These are phyloP conservation scores for Boletus subcaerulescens DNA, from an alignment of 768 basidiomycete genomes.

Conservation along the genomic window DNA sequence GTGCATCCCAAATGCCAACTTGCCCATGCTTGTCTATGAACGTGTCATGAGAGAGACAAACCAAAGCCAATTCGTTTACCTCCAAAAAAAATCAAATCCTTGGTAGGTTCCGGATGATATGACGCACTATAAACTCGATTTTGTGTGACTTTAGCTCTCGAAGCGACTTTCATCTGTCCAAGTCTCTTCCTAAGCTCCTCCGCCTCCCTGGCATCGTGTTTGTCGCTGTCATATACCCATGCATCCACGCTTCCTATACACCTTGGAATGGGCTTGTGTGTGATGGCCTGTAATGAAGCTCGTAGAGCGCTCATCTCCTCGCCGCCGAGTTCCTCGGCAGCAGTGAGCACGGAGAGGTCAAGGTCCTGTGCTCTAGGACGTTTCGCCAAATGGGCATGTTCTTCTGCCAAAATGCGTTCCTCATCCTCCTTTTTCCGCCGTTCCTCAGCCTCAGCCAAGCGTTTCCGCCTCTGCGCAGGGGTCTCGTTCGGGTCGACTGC, in stretches of 20 bases:
- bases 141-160: slow-evolving; percentile 77
- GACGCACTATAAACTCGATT: slow-evolving; percentile 73
- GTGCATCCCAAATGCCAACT: slow-evolving; percentile 85
- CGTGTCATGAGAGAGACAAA: background rate
- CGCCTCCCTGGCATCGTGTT: slow-evolving; percentile 47
- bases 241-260: slow-evolving; percentile 46
- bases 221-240: slow-evolving; percentile 48
- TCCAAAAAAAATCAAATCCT: slow-evolving; percentile 86
- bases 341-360: slow-evolving; percentile 51
- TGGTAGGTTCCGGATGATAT: slow-evolving; percentile 77
- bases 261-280: slow-evolving; percentile 36
- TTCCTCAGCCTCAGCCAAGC: slow-evolving; percentile 62
- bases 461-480: slow-evolving; percentile 57
- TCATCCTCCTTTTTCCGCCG: slow-evolving; percentile 60
- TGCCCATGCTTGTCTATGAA: slow-evolving; percentile 76
- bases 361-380: slow-evolving; percentile 67
- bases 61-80: slow-evolving; percentile 37
- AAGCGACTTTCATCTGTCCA: slow-evolving; percentile 56
- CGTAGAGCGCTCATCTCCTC: slow-evolving; percentile 48
- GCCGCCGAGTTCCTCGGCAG: slow-evolving; percentile 44
- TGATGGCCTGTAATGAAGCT: slow-evolving; percentile 40
- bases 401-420: slow-evolving; percentile 57
- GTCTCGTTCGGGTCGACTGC: slow-evolving; percentile 58
- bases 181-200: slow-evolving; percentile 54
- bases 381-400: slow-evolving; percentile 59